Evolutionary conservation across 257 asterid genomes (phyloP).

Genomic region (Gardenia jasminoides): DNA sequence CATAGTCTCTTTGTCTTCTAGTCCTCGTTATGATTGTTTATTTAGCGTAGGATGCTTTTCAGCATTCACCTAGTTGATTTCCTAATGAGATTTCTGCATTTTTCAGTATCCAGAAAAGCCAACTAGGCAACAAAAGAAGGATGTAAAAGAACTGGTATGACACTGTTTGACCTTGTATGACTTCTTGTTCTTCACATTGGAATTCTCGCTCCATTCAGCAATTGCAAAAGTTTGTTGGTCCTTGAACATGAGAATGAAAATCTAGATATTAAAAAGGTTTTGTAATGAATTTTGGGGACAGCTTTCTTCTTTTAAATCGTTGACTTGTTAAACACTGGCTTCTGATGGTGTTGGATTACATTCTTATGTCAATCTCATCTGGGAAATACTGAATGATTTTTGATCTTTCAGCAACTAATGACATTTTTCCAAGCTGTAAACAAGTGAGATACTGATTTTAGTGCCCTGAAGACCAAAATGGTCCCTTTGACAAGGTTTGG

Average conservation of each 20-base stretch:
- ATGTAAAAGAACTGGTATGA: constrained; percentile 91
- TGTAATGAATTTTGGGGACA: background rate
- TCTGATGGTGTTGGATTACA: background rate
- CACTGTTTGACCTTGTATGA: constrained; percentile 3
- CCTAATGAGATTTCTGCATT: constrained; percentile 13
- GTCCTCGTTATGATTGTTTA: background rate
- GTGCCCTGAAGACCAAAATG: background rate
- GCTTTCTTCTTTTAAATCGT: background rate
- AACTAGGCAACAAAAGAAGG: constrained; percentile 92
- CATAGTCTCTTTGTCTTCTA: background rate
- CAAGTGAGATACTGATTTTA: background rate
- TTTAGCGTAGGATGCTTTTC: background rate
- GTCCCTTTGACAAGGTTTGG: too few species aligned
- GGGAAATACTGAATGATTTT: background rate
- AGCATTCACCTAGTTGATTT: background rate
- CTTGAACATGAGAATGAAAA: background rate
- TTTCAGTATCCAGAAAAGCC: constrained; percentile 96
- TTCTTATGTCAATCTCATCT: background rate
- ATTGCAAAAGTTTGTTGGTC: background rate
- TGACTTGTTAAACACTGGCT: background rate
- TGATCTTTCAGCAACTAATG: background rate
- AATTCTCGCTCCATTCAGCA: background rate
- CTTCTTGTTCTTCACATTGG: background rate
- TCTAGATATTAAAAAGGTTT: background rate
- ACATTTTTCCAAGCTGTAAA: background rate